Base-by-base conservation (phyloP, 129 eudicot species). In the Kitagawia praeruptora region DNA sequence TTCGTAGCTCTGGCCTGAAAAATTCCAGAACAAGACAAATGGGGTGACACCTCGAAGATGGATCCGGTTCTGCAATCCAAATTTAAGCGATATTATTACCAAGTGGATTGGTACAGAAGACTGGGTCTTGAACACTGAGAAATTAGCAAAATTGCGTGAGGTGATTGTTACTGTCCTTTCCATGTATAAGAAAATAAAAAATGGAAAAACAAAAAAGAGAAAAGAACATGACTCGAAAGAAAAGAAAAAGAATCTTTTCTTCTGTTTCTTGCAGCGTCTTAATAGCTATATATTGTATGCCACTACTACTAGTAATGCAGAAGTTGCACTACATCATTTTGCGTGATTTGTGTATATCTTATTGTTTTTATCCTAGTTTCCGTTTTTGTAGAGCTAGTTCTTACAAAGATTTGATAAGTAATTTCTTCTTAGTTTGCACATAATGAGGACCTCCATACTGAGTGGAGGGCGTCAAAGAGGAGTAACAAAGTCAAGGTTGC, bases 21-120 rank as follows among this genome's bases (percentile, higher is more conserved):
- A 94, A 77, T 94, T 94, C 83, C 98, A 94, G 83, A 94, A 94
- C 81, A 94, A 94, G 89, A 94, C 97, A 70, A 94, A 94, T 78
- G 98, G 98, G 54, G 98, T 94, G 81, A 94, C 98, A 41, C 97
- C 98, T 77, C 83, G 98, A 86, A 87, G 98, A 88, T 94, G 98
- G 97, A 88, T 91, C 46, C 77, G 78, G 53, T 94, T 90, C 88
- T 94, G 98, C 89, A 94, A 94, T 85, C 98, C 98, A n/a, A 87
- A 75, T 80, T 89, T 92, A 75, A 94, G 98, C 79, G 46, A 74
- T 40, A 88, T 94, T 40, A 88, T 94, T 76, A 90, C 96, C 72
- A 94, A 90, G 87, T 94, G 98, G 98, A 89, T 80, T 34, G 97
- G 97, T 75, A 88, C 90, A 67, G 89, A 90, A 4, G 96, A 94